Base-by-base conservation (phyloP, 2,329 filamentous ascomycete species). In the Claviceps capensis region DNA sequence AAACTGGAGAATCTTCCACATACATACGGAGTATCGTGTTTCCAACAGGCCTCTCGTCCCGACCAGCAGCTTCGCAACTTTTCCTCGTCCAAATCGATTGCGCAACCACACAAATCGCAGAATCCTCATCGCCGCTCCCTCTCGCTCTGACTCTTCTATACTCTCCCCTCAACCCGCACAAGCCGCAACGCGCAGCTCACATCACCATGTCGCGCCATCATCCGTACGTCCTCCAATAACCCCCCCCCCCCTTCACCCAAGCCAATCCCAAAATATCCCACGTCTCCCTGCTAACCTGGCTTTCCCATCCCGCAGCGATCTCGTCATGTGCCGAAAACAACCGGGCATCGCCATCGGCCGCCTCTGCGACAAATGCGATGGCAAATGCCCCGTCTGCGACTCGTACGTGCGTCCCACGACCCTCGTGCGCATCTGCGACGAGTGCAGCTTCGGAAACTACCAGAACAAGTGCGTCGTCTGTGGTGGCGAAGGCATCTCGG, bases 391-490 rank as follows among this genome's bases (percentile, higher is more conserved):
- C 59, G 90, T 98, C 55, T 98, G 93, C 81, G 93, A 98, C 69
- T 95, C 88, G 55, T 98, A 98, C 79, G 93, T 98, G 57, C 90
- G 93, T 16, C 93, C 93, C 13, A 98, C 93, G 30, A 97, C 93
- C 8, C 84, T 97, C 53, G 93, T 95, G 55, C 88, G 91, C 64
- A 97, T 98, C 74, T 98, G 93, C 76, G 93, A 98, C 75, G 93
- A 98, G 73, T 98, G 93, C 77, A 90, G 87, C 67, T 98, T 98
- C 69, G 93, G 93, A 65, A 98, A 98, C 78, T 98, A 96, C 76
- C 93, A 97, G 74, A 98, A 98, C 76, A 98, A 98, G 71, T 98
- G 93, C 68, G 89, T 98, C 60, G 93, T 98, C 44, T 98, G 93
- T 71, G 93, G 93, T 67, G 93, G 93, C 61, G 93, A 97, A 72